Conservation (phyloP, 2,329 filamentous ascomycete species). For the Fusarium armeniacum region DNA sequence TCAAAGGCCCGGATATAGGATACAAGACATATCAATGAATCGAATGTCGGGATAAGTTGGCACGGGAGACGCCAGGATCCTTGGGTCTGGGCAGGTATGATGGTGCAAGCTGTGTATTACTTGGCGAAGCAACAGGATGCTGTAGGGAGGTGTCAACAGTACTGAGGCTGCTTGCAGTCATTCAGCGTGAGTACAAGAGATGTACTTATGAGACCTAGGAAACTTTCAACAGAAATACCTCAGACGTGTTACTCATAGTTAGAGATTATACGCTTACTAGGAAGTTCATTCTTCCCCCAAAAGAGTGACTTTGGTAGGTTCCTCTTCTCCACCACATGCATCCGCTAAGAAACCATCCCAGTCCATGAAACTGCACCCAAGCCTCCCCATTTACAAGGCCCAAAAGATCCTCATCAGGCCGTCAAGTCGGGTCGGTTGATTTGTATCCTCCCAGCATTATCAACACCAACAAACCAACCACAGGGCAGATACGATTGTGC, state of each 20-base stretch:
- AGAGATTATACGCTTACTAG: background rate
- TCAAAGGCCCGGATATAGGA: slow-evolving; percentile 33
- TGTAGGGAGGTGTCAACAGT: background rate
- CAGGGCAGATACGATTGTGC: slow-evolving; percentile 14
- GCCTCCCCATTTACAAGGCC: slow-evolving; percentile 25
- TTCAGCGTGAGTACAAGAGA: background rate
- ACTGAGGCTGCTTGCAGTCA: slow-evolving; percentile 4
- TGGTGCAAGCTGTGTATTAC: slow-evolving; percentile 3
- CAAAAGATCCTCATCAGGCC: slow-evolving; percentile 31
- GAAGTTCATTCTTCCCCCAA: slow-evolving; percentile 4
- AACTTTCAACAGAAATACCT: slow-evolving; percentile 7
- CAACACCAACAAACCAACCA: slow-evolving; percentile 41
- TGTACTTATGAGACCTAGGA: background rate
- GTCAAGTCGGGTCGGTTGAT: slow-evolving; percentile 36
- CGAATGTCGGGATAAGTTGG: slow-evolving; percentile 8
- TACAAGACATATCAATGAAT: slow-evolving; percentile 14
- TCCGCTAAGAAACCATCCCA: slow-evolving; percentile 33
- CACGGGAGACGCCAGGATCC: slow-evolving; percentile 3
- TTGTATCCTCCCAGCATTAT: slow-evolving; percentile 37
- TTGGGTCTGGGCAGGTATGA: slow-evolving; percentile 9
- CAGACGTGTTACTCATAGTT: background rate
- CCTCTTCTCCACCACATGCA: slow-evolving; percentile 15
- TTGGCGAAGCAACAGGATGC: slow-evolving; percentile 2
- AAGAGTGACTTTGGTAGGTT: slow-evolving; percentile 4
- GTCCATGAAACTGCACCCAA: slow-evolving; percentile 29